phyloP scores from a whole-genome alignment of 495 filamentous ascomycete species.

The Xylaria curta region DNA sequence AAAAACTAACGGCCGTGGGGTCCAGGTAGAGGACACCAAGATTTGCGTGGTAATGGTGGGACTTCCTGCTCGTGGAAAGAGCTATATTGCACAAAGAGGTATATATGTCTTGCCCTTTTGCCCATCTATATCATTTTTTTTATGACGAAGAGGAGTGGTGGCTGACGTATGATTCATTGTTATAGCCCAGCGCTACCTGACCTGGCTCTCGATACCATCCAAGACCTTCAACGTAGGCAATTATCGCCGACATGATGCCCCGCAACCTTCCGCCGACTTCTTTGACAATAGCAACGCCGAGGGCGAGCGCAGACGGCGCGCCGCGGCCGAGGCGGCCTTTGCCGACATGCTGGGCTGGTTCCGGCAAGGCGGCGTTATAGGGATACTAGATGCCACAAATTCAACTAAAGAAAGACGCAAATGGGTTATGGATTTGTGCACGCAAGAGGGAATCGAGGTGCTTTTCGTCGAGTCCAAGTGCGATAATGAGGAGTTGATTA shows the following conservation, averaged over 20 bases:
- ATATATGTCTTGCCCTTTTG: slow-evolving; percentile 35
- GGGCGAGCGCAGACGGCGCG: slow-evolving; percentile 85
- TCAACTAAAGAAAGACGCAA: slow-evolving; percentile 85
- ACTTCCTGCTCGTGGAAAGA: slow-evolving; percentile 92
- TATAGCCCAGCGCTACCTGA: slow-evolving; percentile 89
- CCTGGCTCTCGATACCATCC: slow-evolving; percentile 92
- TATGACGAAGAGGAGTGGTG: not conserved
- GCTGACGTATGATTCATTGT: slow-evolving; percentile 12
- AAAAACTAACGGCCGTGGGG: slow-evolving; percentile 53
- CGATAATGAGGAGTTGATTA: slow-evolving; percentile 92
- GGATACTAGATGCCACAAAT: slow-evolving; percentile 94
- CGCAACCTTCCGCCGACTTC: slow-evolving; percentile 87
- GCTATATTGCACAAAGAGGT: slow-evolving; percentile 97
- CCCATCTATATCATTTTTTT: not conserved
- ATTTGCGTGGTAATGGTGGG: slow-evolving; percentile 99
- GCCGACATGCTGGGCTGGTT: slow-evolving; percentile 95
- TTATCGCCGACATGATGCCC: slow-evolving; percentile 86
- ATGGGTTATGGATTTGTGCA: slow-evolving; percentile 85
- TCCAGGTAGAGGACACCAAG: slow-evolving; percentile 88
- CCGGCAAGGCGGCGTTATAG: slow-evolving; percentile 75
- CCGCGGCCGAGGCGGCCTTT: slow-evolving; percentile 88
- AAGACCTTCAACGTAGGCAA: slow-evolving; percentile 96
- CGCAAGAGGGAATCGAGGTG: slow-evolving; percentile 78
- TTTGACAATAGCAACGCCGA: slow-evolving; percentile 88
- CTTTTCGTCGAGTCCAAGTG: slow-evolving; percentile 96